phyloP scores from a whole-genome alignment of 768 basidiomycete species.

The Cystoderma amianthinum region DNA sequence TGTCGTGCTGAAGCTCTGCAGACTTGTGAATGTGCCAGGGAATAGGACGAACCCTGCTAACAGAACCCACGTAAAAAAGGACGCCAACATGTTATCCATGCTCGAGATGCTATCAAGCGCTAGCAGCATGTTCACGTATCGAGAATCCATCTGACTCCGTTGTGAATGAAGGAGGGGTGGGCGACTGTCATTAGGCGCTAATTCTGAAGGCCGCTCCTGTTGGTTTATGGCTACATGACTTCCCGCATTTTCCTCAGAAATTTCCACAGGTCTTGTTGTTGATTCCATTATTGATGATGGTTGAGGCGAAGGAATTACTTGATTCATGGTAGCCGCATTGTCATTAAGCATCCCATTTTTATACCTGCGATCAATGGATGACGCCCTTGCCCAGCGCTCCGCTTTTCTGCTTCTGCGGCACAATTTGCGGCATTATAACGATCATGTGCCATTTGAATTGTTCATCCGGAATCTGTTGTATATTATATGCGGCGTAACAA shows the following conservation, averaged over 20 bases:
- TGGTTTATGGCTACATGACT: neutral
- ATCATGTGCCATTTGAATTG: too few relatives aligned
- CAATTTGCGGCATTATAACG: too few relatives aligned
- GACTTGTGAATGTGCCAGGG: constrained; percentile 53
- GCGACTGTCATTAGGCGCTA: constrained; percentile 1
- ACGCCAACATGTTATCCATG: constrained; percentile 40
- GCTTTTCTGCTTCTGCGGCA: too few relatives aligned
- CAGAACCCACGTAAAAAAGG: constrained; percentile 58
- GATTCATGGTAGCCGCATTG: too few relatives aligned
- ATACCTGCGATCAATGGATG: too few relatives aligned
- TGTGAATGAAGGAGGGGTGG: neutral
- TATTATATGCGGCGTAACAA: too few relatives aligned
- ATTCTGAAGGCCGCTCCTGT: neutral
- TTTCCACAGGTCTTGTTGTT: too few relatives aligned
- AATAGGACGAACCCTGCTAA: constrained; percentile 58
- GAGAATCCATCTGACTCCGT: constrained; percentile 32
- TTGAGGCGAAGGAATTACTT: too few relatives aligned
- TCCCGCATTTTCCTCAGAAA: neutral
- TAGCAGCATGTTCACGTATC: constrained; percentile 56
- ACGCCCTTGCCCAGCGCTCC: too few relatives aligned
- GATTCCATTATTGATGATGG: too few relatives aligned
- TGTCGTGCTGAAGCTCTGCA: constrained; percentile 22
- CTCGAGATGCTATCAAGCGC: constrained; percentile 50
- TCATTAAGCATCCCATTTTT: too few relatives aligned
- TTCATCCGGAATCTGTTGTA: too few relatives aligned